Base-by-base conservation (phyloP, 139 green algal genomes). In the Eudorina sp. region DNA sequence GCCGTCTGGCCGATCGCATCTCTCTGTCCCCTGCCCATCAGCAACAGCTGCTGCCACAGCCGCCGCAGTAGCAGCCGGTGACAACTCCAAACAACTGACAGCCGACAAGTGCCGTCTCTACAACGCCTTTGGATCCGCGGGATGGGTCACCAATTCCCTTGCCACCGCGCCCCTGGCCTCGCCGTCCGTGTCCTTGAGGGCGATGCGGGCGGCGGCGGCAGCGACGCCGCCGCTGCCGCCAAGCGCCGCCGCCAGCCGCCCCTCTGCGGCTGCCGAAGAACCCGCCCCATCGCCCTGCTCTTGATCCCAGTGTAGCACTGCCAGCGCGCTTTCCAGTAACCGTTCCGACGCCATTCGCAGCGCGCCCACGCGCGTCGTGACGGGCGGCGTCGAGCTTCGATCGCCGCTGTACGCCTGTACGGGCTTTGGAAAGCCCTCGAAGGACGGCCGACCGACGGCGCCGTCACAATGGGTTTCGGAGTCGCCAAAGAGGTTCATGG, bases 401-500 rank as follows among this genome's bases (percentile, higher is more conserved):
- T 75, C 66, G 31, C 66, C 66, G 66, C 66, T 75, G 38, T 75
- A 48, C 31, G 38, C 5, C 31, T 75, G 66, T 46, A 25, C 3
- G 27, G 62, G 62, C 16, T 25, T 46, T 14, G 66, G 66, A 7
- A 75, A 75, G 66, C 66, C 66, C 6, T 48, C 66, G 38, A 75
- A 75, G 16, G 66, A 75, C 16, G 66, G 66, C 13, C 66, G 66
- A 18, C 29, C 34, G 13, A 31, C 66, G 19, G 8, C 19, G 31
- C 34, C 7, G n/a, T 75, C 62, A 29, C 62, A 31, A 34, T 16
- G 46, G 38, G 36, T 25, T 19, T 75, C 66, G 66, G 34, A 40
- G 34, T 75, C 66, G 31, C 66, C n/a, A 27, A 75, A 75, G 66
- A 75, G 66, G 66, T 75, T 75, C 66, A 48, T 46, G 4, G 66